Percentiles rank a stretch among this genome's conserved stretches.
Evolutionary conservation across 1,284 basidiomycete species (phyloP).

Genomic region (Cerrena zonata): DNA sequence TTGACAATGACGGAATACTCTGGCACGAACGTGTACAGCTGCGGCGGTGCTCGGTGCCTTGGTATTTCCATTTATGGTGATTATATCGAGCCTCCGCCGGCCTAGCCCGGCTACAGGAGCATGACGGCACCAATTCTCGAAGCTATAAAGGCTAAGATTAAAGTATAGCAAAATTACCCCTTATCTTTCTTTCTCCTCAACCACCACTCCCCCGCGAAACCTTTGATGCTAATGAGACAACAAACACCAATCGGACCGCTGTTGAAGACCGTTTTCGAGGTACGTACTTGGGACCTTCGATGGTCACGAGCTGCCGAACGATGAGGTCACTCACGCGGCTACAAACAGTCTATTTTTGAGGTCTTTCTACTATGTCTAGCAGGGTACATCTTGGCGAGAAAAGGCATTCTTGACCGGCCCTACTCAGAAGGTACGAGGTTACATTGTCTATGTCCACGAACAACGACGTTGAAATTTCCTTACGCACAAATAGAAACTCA

Average conservation of each 20-base stretch:
- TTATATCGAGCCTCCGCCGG: too few species aligned
- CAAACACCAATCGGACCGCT: constrained; percentile 35
- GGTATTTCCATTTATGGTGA: too few species aligned
- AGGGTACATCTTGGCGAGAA: constrained; percentile 76
- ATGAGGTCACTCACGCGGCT: not conserved
- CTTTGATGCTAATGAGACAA: constrained; percentile 13
- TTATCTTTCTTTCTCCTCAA: not conserved
- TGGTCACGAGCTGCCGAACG: constrained; percentile 1
- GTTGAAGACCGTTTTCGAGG: constrained; percentile 50
- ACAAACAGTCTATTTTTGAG: constrained; percentile 76
- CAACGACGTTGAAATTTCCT: not conserved
- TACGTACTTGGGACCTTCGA: constrained; percentile 23
- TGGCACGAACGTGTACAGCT: too few species aligned
- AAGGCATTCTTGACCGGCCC: constrained; percentile 83
- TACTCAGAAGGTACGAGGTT: constrained; percentile 68
- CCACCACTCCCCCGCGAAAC: not conserved
- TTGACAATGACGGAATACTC: too few species aligned
- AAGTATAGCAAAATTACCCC: too few species aligned
- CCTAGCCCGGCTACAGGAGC: too few species aligned
- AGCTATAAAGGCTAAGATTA: too few species aligned
- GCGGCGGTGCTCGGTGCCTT: too few species aligned
- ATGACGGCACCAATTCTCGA: too few species aligned
- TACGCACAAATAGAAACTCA: constrained; percentile 59
- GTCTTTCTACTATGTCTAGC: constrained; percentile 84
- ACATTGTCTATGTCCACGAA: not conserved